Percentiles rank a stretch among this genome's conserved stretches.
Evolutionary conservation across 106 monocot species (phyloP).

Genomic region (Apostasia shenzhenica): DNA sequence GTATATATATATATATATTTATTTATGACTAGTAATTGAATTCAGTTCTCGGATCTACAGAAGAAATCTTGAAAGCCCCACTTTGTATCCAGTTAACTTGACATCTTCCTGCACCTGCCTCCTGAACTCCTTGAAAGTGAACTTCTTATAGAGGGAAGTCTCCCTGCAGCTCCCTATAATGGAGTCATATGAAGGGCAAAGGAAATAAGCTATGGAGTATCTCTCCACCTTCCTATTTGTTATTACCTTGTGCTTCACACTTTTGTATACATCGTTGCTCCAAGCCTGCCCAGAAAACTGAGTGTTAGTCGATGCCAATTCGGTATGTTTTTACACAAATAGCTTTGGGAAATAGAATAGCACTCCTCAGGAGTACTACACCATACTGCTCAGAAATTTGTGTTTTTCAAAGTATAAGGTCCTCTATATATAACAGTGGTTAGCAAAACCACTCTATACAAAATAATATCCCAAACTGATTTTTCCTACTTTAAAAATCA

Average conservation of each 20-base stretch:
- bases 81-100: slow-evolving; percentile 48
- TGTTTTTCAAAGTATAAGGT: no score
- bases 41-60: slow-evolving; percentile 10
- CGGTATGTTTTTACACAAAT: no score
- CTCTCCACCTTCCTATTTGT: slow-evolving; percentile 27
- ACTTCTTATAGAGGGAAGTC: slow-evolving; percentile 32
- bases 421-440: no score
- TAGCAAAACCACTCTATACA: no score
- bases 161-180: slow-evolving; percentile 25
- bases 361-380: no score
- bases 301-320: no score
- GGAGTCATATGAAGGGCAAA: slow-evolving; percentile 37
- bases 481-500: no score
- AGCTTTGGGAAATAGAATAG: no score
- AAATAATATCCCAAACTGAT: no score
- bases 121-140: slow-evolving; percentile 66
- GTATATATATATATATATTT: not conserved
- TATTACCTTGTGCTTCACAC: slow-evolving; percentile 43
- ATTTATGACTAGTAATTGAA: not conserved
- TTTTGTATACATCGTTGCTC: slow-evolving; percentile 47
- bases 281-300: slow-evolving; percentile 18
- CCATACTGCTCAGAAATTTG: no score
- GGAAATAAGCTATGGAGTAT: slow-evolving; percentile 39
- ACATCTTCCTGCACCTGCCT: slow-evolving; percentile 63
- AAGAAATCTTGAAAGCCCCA: slow-evolving; percentile 63